Percentiles rank a stretch among this genome's conserved stretches.
Evolutionary conservation across 148 eudicot genomes (phyloP).

Genomic region (Nepenthes mirabilis): DNA sequence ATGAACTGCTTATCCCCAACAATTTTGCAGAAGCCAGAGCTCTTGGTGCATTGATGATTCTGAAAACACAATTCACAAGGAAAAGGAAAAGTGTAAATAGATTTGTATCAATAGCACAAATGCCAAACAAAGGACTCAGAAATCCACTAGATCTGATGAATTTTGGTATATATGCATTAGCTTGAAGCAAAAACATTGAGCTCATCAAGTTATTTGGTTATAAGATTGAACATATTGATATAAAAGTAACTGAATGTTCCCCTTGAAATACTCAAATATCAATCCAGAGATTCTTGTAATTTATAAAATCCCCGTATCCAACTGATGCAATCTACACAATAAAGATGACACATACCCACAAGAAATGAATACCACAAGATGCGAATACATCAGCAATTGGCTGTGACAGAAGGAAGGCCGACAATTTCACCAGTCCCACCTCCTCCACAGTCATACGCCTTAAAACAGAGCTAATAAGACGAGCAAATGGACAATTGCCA

Average conservation of each 20-base stretch:
- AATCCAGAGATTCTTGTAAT: neutral
- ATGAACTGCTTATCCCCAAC: slow-evolving; percentile 28
- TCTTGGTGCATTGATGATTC: slow-evolving; percentile 16
- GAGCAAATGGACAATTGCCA: slow-evolving; percentile 18
- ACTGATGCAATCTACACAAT: neutral
- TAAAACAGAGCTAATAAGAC: slow-evolving; percentile 34
- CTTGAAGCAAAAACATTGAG: no score
- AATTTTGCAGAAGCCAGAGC: slow-evolving; percentile 40
- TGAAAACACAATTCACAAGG: neutral
- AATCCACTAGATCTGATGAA: no score
- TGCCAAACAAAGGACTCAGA: no score
- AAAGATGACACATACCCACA: slow-evolving; percentile 1
- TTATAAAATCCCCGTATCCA: neutral
- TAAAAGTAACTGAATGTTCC: no score
- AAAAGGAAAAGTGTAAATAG: no score
- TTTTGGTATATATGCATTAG: no score
- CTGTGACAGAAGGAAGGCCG: slow-evolving; percentile 20
- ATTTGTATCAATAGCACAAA: no score
- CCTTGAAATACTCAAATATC: neutral
- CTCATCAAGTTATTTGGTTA: no score
- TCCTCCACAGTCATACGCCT: slow-evolving; percentile 22
- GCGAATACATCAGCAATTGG: slow-evolving; percentile 29
- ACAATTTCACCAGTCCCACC: slow-evolving; percentile 20
- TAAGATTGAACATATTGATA: neutral
- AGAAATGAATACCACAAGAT: slow-evolving; percentile 37